A percentile compares a stretch with the other conserved stretches of the same genome.
These are phyloP conservation scores for Penicillium cosmopolitanum DNA, from an alignment of 495 filamentous ascomycete species.

Conservation along the genomic window DNA sequence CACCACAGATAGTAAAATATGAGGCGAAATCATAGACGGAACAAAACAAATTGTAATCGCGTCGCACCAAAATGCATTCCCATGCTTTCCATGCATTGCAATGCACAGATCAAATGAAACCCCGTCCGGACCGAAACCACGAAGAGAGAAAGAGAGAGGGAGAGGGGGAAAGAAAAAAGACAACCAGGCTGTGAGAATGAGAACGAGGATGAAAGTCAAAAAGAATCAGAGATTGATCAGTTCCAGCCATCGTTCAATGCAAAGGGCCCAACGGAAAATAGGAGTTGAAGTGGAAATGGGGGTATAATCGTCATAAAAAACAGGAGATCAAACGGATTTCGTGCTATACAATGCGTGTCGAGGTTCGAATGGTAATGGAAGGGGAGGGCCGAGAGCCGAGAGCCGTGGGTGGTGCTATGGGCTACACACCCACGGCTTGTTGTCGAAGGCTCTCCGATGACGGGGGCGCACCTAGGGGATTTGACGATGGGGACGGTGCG, in stretches of 20 bases:
- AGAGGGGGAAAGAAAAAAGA: background rate
- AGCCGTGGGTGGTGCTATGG: background rate
- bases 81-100: constrained; percentile 1
- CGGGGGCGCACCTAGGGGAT: constrained; percentile 25
- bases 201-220: constrained; percentile 2
- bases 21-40: too few species aligned
- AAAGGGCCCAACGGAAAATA: constrained; percentile 17
- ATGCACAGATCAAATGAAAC: background rate
- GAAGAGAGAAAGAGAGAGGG: background rate
- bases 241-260: constrained; percentile 14
- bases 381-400: background rate
- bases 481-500: constrained; percentile 24
- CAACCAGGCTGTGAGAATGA: background rate
- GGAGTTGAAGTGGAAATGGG: constrained; percentile 17
- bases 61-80: constrained; percentile 5
- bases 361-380: constrained; percentile 14
- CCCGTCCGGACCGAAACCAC: background rate
- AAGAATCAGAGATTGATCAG: constrained; percentile 12
- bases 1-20: background rate
- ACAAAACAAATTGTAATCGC: background rate
- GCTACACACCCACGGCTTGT: constrained; percentile 38
- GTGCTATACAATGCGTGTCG: constrained; percentile 26
- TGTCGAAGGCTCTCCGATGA: constrained; percentile 34
- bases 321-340: constrained; percentile 24
- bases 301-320: constrained; percentile 35